phyloP scores from a whole-genome alignment of 177 flowering plant species.

The Tripterygium wilfordii region DNA sequence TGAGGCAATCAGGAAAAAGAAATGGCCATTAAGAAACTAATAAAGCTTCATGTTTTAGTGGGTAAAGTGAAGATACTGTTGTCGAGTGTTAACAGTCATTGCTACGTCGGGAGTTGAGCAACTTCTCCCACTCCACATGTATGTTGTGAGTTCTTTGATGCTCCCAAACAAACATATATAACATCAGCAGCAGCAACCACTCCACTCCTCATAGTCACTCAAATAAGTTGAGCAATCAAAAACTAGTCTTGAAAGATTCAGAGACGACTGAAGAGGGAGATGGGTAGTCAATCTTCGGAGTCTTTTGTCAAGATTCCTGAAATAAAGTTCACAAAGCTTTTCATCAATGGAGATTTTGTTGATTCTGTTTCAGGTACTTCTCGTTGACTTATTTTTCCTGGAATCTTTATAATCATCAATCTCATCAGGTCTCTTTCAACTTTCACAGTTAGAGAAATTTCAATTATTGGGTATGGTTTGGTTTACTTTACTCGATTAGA shows the following conservation, averaged over 20 bases:
- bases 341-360: slow-evolving; percentile 74
- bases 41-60: too few relatives aligned
- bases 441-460: background rate
- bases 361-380: slow-evolving; percentile 65
- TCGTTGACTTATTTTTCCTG: background rate
- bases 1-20: too few relatives aligned
- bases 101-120: too few relatives aligned
- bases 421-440: background rate
- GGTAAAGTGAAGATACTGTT: too few relatives aligned
- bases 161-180: too few relatives aligned
- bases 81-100: too few relatives aligned
- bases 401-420: background rate
- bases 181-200: too few relatives aligned
- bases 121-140: too few relatives aligned
- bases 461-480: background rate
- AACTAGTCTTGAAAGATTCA: slow-evolving; percentile 3
- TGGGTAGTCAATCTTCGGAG: slow-evolving; percentile 10
- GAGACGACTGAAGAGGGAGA: slow-evolving; percentile 16
- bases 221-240: too few relatives aligned
- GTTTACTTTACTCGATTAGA: background rate
- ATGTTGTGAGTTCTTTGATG: too few relatives aligned
- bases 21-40: too few relatives aligned
- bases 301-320: slow-evolving; percentile 26
- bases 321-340: slow-evolving; percentile 72
- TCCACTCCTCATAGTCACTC: too few relatives aligned